Percentiles rank a stretch among this genome's conserved stretches.
phyloP scores from a whole-genome alignment of 768 basidiomycete species.

The Phanerodontia chrysosporium region DNA sequence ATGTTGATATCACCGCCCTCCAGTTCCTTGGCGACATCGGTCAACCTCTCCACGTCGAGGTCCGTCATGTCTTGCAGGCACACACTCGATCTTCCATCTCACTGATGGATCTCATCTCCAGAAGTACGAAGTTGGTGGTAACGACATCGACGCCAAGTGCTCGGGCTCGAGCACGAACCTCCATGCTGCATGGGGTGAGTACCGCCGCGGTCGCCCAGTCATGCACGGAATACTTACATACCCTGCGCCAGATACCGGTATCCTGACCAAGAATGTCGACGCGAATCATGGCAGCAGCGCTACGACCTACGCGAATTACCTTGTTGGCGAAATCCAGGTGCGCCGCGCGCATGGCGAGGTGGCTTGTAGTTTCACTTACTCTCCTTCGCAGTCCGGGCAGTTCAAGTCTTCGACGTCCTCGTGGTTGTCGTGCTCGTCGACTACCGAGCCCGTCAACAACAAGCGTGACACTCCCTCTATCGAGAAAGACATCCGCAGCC shows the following conservation, averaged over 20 bases:
- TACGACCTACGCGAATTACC: constrained; percentile 17
- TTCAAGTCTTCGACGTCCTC: constrained; percentile 19
- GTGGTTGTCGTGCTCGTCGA: constrained; percentile 27
- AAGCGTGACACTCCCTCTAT: constrained; percentile 6
- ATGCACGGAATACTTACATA: not conserved
- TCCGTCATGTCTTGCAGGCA: not conserved
- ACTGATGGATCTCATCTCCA: not conserved
- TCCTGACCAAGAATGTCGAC: constrained; percentile 23
- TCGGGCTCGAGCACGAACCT: constrained; percentile 22
- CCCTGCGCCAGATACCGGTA: constrained; percentile 21
- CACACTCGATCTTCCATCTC: not conserved
- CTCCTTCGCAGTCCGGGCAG: constrained; percentile 19
- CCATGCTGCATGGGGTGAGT: constrained; percentile 18
- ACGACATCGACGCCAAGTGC: constrained; percentile 24
- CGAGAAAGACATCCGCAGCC: constrained; percentile 1
- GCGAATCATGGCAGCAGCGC: constrained; percentile 20
- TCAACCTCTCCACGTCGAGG: constrained; percentile 26
- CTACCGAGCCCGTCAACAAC: constrained; percentile 18
- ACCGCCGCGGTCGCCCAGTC: not conserved
- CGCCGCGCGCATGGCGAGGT: not conserved
- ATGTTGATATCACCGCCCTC: not conserved
- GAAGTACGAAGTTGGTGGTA: constrained; percentile 24
- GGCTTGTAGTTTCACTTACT: too few relatives aligned
- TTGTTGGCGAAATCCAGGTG: constrained; percentile 34
- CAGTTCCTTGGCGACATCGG: constrained; percentile 27